phyloP scores from a whole-genome alignment of 495 filamentous ascomycete genomes.

The Aspergillus leporis region DNA sequence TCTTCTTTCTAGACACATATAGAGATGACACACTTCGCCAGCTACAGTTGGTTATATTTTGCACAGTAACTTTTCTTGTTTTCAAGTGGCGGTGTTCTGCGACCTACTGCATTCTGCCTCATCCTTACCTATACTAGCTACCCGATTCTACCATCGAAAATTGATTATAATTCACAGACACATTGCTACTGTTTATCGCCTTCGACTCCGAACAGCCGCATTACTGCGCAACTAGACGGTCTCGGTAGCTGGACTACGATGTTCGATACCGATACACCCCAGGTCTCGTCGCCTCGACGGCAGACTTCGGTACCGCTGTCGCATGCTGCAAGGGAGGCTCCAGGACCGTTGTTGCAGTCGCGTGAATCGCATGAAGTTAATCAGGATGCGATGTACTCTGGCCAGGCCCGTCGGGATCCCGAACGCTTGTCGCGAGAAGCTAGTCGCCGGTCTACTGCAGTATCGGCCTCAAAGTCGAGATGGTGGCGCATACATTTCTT shows the following conservation, averaged over 20 bases:
- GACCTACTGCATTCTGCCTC: no score
- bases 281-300: background rate
- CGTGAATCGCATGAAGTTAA: background rate
- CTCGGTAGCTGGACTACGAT: background rate
- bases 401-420: background rate
- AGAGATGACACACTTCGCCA: background rate
- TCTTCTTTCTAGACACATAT: background rate
- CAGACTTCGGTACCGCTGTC: no score
- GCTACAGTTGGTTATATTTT: background rate
- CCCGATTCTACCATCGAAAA: no score
- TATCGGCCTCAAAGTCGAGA: conserved; percentile 21
- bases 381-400: background rate
- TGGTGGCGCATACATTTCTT: conserved; percentile 65
- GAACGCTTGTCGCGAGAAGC: background rate
- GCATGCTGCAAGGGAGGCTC: no score
- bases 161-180: no score
- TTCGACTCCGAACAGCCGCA: background rate
- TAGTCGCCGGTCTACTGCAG: background rate
- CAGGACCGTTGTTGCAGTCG: no score
- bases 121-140: no score
- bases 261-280: background rate
- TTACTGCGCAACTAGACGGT: background rate
- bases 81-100: background rate
- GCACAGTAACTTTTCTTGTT: background rate
- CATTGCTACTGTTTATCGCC: background rate